Evolutionary conservation across 2,329 filamentous ascomycete genomes (phyloP), one percentile per base, ranked within the genome.

Genomic region (Penicillium hesseltinei): DNA sequence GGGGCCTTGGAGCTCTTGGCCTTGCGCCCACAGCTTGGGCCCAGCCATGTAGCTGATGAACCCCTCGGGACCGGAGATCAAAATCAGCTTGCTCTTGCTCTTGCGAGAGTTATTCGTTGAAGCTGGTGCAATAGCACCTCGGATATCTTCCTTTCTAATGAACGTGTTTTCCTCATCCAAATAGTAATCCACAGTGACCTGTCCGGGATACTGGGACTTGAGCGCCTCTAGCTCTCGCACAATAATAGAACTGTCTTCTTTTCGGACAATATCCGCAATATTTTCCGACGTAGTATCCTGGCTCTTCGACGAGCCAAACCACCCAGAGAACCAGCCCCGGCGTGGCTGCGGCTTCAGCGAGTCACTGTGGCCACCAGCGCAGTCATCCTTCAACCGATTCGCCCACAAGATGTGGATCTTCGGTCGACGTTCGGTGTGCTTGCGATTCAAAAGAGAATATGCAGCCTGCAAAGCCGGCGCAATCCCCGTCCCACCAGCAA

Each of bases 401-500:
- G 92, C 92, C 92, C 93, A 99, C 0, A 97, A 75, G 29, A 97
- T 87, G 48, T 84, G 82, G 54, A 96, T 83, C 42, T 69, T 78
- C 3, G 78, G 76, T n/a, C 69, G 69, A 9, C 64, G 59, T 5
- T 59, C 59, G 33, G 61, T 42, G 15, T 58, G 63, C 56, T 77
- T 69, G 63, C 72, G 60, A 54, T 62, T 65, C 49, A 69, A 75
- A 11, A 93, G 74, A 0, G 84, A 84, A 59, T 86, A 78, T 2
- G 87, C 90, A 40, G 89, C 84, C 75, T 97, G 93, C 73, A 97
- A 76, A 8, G 92, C 94, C 0, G 93, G 91, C 17, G 91, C 92
- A 66, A 99, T 89, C 1, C 94, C 93, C 0, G 94, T 99, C 0
- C 94, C 94, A 2, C 92, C 94, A 1, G 92, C 94, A 23, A 97